These are phyloP conservation scores for Bipolaris sorokiniana DNA, from an alignment of 2,329 filamentous ascomycete species.

Conservation along the genomic window DNA sequence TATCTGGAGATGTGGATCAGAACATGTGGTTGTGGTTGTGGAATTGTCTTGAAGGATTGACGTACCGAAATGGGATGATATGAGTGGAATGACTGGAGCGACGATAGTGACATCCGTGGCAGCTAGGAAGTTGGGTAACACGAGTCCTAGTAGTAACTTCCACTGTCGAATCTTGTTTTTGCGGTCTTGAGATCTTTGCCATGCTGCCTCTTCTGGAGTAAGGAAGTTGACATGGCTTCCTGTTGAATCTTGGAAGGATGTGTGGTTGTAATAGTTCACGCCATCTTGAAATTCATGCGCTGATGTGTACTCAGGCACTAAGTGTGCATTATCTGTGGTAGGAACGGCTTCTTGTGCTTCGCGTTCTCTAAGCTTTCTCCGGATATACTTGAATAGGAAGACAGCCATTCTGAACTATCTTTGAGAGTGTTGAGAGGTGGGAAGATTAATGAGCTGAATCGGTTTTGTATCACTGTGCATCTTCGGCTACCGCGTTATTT, in stretches of 20 bases:
- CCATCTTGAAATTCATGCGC: background rate
- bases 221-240: constrained; percentile 17
- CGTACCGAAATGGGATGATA: constrained; percentile 68
- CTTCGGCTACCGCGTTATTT: background rate
- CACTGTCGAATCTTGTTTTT: constrained; percentile 56
- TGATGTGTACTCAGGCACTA: constrained; percentile 25
- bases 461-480: background rate
- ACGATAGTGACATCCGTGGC: constrained; percentile 70
- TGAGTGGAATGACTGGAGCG: constrained; percentile 65
- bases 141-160: constrained; percentile 65
- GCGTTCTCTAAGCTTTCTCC: constrained; percentile 29
- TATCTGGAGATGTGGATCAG: constrained; percentile 42
- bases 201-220: constrained; percentile 20
- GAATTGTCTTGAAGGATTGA: constrained; percentile 1
- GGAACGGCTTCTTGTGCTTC: constrained; percentile 28
- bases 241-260: background rate
- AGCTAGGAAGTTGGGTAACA: constrained; percentile 66
- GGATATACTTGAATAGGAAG: constrained; percentile 36
- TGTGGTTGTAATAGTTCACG: background rate
- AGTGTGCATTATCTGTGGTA: constrained; percentile 33
- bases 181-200: constrained; percentile 20
- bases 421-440: background rate
- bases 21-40: constrained; percentile 2
- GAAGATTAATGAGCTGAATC: background rate
- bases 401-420: constrained; percentile 26